Conservation (phyloP, 345 rosid species). For the Salix koriyanagi region DNA sequence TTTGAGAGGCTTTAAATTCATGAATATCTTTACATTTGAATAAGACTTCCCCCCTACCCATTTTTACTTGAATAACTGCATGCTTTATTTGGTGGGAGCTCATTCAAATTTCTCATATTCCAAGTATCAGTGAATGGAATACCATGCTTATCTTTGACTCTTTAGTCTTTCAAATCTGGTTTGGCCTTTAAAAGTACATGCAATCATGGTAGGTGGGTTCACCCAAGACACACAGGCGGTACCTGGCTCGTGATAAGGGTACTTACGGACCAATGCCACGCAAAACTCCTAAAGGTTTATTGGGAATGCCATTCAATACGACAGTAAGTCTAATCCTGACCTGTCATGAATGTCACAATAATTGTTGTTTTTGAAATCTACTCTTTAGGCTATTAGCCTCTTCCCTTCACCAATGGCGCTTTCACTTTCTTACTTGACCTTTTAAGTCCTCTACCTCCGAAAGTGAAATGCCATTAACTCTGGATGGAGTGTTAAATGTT, state of each 20-base stretch:
- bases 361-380: not conserved
- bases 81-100: not conserved
- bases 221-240: constrained; percentile 87
- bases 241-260: constrained; percentile 76
- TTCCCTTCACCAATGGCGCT: not conserved
- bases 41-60: not conserved
- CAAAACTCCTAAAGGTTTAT: constrained; percentile 71
- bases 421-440: not conserved
- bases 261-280: constrained; percentile 97
- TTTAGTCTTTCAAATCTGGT: not conserved
- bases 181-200: not conserved
- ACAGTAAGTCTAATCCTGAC: constrained; percentile 45
- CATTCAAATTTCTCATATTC: not conserved
- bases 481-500: not conserved
- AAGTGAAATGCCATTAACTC: not conserved
- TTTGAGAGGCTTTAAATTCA: not conserved
- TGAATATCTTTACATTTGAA: not conserved
- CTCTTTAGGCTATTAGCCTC: not conserved
- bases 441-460: not conserved
- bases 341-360: not conserved
- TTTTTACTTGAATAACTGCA: not conserved
- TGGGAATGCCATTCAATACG: constrained; percentile 96
- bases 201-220: constrained; percentile 60
- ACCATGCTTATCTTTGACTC: not conserved
- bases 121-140: not conserved